Base-by-base conservation (phyloP, 495 filamentous ascomycete genomes). In the Ramalina peruviana region DNA sequence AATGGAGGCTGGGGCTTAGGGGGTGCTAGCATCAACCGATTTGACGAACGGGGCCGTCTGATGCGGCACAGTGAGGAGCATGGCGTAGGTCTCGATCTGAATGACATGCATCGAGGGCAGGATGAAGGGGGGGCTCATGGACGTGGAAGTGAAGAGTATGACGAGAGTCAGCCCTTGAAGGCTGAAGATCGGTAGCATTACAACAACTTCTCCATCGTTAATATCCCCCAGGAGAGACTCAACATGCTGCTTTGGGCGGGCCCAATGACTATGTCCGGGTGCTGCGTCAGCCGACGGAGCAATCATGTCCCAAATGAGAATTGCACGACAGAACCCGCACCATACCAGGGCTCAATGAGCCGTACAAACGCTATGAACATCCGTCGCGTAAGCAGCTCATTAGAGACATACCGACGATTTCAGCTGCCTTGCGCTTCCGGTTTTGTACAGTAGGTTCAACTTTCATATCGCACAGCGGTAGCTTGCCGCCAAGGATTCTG, bases 61-160 rank as follows among this genome's bases (percentile, higher is more conserved):
- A 94, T 95, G 57, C 81, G 80, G 53, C 78, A 80, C 3, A 94
- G 89, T 56, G 87, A 93, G 50, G 72, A 82, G 38, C 82, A 90
- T 59, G 79, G 82, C 56, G 69, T 74, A n/a, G 79, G 62, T 7
- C 73, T 81, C 40, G 83, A 80, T 19, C 60, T 88, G 62, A 70
- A 71, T 13, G 83, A 87, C 47, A 65, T 92, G 37, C 71, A 80
- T 6, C 83, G 87, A 52, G 82, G 83, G 52, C 81, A 74, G 51
- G 83, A 88, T 50, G 79, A 75, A 20, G 71, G 71, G 1, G 47
- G 58, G 11, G 19, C 15, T 12, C 36, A 42, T 10, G 43, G 39
- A 38, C 51, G 38, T 38, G 26, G 43, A 11, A 53, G 55, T 36
- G 51, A 51, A 46, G 43, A 33, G 6, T 49, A 56, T 17, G 53